Percentiles rank a stretch among this genome's conserved stretches.
phyloP scores from a whole-genome alignment of 116 monocot genomes.

The Posidonia oceanica region DNA sequence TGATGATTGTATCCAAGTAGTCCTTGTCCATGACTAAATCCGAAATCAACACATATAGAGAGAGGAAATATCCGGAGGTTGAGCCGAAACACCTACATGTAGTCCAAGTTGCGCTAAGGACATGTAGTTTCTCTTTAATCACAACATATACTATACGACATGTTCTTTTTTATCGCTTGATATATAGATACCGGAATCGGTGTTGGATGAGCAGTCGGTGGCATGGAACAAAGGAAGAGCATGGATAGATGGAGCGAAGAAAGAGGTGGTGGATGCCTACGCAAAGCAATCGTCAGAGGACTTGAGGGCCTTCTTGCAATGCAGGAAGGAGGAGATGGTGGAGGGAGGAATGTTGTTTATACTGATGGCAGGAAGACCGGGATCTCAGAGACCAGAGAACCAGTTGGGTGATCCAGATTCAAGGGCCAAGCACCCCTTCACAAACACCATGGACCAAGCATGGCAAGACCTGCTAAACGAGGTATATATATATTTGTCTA shows the following conservation, averaged over 20 bases:
- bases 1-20: too few relatives aligned
- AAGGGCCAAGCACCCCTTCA: conserved; percentile 59
- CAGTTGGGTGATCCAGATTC: conserved; percentile 54
- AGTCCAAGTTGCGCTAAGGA: not conserved
- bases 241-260: conserved; percentile 42
- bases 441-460: conserved; percentile 44
- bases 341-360: conserved; percentile 43
- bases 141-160: not conserved
- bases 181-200: conserved; percentile 37
- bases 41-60: too few relatives aligned
- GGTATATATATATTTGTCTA: conserved; percentile 9
- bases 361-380: conserved; percentile 43
- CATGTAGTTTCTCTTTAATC: too few relatives aligned
- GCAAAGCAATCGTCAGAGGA: conserved; percentile 46
- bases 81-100: too few relatives aligned
- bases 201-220: conserved; percentile 25
- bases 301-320: conserved; percentile 25
- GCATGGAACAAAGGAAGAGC: conserved; percentile 51
- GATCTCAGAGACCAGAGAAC: conserved; percentile 28
- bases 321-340: conserved; percentile 36
- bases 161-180: not conserved
- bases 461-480: conserved; percentile 45
- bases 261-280: conserved; percentile 45
- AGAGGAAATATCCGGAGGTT: too few relatives aligned
- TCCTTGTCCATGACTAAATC: too few relatives aligned